These are phyloP conservation scores for Chamaenerion angustifolium DNA, from an alignment of 345 rosid genomes.

Conservation along the genomic window DNA sequence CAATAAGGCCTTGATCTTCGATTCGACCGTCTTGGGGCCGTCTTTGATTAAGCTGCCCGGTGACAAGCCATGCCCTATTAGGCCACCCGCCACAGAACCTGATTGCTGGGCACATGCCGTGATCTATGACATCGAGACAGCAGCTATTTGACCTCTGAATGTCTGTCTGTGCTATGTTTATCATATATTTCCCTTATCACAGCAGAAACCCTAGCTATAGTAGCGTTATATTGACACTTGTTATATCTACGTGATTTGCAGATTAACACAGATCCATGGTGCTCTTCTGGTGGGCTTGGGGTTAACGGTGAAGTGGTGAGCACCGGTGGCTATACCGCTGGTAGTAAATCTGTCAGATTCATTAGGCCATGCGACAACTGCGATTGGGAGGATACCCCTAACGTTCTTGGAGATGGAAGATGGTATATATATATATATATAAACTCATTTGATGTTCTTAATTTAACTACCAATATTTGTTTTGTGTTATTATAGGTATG, in stretches of 20 bases:
- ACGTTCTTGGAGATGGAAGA: conserved; percentile 48
- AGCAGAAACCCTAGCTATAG: no score
- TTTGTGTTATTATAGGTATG: conserved; percentile 19
- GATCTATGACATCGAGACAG: conserved; percentile 30
- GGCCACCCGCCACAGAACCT: conserved; percentile 6
- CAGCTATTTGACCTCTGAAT: conserved; percentile 29
- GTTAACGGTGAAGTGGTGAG: conserved; percentile 53
- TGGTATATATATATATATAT: no score
- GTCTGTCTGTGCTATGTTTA: conserved; percentile 12
- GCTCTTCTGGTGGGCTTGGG: conserved; percentile 79
- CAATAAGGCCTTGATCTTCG: conserved; percentile 50
- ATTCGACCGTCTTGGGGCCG: conserved; percentile 50
- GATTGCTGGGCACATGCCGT: conserved; percentile 68
- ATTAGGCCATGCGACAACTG: conserved; percentile 20
- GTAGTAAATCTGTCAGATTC: conserved; percentile 53
- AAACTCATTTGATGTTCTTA: no score
- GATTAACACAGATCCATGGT: conserved; percentile 83
- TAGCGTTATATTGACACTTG: no score
- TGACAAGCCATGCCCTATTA: conserved; percentile 24
- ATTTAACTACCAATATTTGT: no score
- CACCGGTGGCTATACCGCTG: conserved; percentile 58
- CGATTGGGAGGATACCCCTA: conserved; percentile 55
- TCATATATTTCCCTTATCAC: no score
- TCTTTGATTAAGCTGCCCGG: conserved; percentile 27
- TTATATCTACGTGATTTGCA: conserved; percentile 2